Evolutionary conservation across 225 moss, liverwort and hornwort species (phyloP), one percentile per base, ranked within the genome.

Genomic region (Ulota crispa): DNA sequence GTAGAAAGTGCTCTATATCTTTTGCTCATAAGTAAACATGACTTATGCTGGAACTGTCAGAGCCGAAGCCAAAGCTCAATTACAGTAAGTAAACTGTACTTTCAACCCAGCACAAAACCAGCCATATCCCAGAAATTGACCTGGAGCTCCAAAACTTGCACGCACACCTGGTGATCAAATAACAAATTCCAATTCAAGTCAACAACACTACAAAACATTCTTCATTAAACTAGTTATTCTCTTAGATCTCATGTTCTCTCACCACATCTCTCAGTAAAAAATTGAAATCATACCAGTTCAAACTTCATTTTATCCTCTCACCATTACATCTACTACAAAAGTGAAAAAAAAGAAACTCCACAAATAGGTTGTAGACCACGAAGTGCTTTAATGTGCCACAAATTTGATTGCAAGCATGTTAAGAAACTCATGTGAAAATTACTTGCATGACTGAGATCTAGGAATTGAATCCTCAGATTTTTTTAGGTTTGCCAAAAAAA

Each of bases 101-200:
- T 78, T 87, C 74, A 89, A 43, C 87, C 89, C 24, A 89, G 61
- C 18, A 89, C 89, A 24, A 67, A 76, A 64, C 42, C 81, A 15
- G 87, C 90, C 90, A 90, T 90, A 55, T 90, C 82, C 87, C 86
- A 88, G 76, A 90, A 90, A 64, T 86, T 73, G 37, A 90, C 32
- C 73, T 90, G 70, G 32, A 88, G 85, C 86, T 88, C 77, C 84
- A 90, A 73, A 81, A 90, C 52, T 21, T 62, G 81, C 84, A 77
- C 28, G n/a, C 79, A 73, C 62, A 70, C 83, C 90, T 90, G 64
- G 42, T 27, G 64, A 77, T 73, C 41, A 74, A 64, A 34, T 34
- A 52, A 50, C 50, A 50, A 16, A 28, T 62, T 56, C 27, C 53
- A 67, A 66, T 18, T 4, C 3, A 61, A 36, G 62, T 66, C 54